Percentiles rank a stretch among this genome's conserved stretches.
phyloP scores from a whole-genome alignment of 257 asterid genomes.

The Nyctanthes arbortristis region DNA sequence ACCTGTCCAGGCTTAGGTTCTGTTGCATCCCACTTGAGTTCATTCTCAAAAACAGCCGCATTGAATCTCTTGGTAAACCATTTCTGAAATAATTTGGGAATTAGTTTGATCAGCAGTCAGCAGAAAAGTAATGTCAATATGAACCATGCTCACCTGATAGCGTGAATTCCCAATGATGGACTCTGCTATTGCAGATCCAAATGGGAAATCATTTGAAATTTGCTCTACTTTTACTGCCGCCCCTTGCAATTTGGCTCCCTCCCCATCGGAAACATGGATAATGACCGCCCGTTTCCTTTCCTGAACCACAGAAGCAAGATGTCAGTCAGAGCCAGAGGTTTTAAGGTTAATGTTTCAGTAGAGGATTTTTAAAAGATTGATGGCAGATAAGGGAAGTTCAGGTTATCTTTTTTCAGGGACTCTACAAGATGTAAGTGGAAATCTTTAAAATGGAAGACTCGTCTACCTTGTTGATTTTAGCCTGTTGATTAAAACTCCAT shows the following conservation, averaged over 20 bases:
- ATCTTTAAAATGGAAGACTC: too few species aligned
- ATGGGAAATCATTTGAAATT: slow-evolving; percentile 43
- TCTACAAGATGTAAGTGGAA: not conserved
- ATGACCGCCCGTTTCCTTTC: slow-evolving; percentile 40
- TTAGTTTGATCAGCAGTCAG: not conserved
- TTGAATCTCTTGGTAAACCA: slow-evolving; percentile 45
- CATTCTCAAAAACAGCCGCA: slow-evolving; percentile 47
- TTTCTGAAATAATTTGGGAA: slow-evolving; percentile 23
- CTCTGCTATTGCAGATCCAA: slow-evolving; percentile 51
- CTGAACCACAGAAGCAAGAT: slow-evolving; percentile 17
- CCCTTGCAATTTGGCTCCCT: slow-evolving; percentile 33
- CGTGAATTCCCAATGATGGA: slow-evolving; percentile 39
- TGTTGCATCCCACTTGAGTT: slow-evolving; percentile 47
- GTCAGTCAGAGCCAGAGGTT: not conserved
- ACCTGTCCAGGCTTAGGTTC: slow-evolving; percentile 35
- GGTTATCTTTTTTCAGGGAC: not conserved
- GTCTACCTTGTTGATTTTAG: slow-evolving; percentile 25
- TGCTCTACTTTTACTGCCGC: slow-evolving; percentile 35
- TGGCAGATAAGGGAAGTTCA: not conserved
- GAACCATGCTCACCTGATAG: slow-evolving; percentile 34
- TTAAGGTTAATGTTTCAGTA: not conserved
- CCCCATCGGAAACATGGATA: slow-evolving; percentile 37
- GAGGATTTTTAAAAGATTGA: not conserved
- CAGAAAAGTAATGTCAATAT: not conserved
- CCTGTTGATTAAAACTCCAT: slow-evolving; percentile 30